These are phyloP conservation scores for Cystobasidium onofrii DNA, from an alignment of 768 basidiomycete species.

Conservation along the genomic window DNA sequence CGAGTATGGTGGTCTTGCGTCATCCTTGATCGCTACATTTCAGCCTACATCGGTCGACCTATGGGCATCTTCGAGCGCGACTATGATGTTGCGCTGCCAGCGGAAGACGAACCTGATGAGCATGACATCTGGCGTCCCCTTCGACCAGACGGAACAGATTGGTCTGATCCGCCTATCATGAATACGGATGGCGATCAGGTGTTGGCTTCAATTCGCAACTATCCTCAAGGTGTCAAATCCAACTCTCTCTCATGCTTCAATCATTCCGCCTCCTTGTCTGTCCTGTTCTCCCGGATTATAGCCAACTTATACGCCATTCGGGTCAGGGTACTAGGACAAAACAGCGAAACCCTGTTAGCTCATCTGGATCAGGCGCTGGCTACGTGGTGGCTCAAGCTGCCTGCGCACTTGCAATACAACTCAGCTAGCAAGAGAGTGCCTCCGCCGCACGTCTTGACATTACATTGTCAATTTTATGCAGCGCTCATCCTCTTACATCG, in stretches of 20 bases:
- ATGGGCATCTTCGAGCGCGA: slow-evolving; percentile 44
- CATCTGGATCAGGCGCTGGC: slow-evolving; percentile 44
- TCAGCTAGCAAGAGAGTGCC: slow-evolving; percentile 40
- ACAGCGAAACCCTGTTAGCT: slow-evolving; percentile 38
- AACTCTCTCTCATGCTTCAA: slow-evolving; percentile 42
- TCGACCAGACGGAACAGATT: slow-evolving; percentile 41
- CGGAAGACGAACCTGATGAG: slow-evolving; percentile 44
- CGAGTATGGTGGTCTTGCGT: slow-evolving; percentile 44
- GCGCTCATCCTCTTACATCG: slow-evolving; percentile 44
- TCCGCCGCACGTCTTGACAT: slow-evolving; percentile 41
- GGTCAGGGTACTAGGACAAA: slow-evolving; percentile 40
- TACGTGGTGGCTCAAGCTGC: slow-evolving; percentile 43
- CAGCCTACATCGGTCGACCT: slow-evolving; percentile 38
- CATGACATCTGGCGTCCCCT: slow-evolving; percentile 43
- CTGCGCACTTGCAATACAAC: slow-evolving; percentile 41
- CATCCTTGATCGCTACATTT: slow-evolving; percentile 38
- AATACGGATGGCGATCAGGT: slow-evolving; percentile 17
- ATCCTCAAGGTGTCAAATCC: slow-evolving; percentile 33
- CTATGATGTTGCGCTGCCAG: slow-evolving; percentile 44
- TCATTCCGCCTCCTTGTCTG: slow-evolving; percentile 39
- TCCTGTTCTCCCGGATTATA: slow-evolving; percentile 42
- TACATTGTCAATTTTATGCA: slow-evolving; percentile 45
- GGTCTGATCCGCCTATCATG: slow-evolving; percentile 33
- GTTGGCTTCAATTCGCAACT: slow-evolving; percentile 18
- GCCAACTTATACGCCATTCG: slow-evolving; percentile 44